phyloP scores from a whole-genome alignment of 1,139 yeast species.

The Candida sp. region DNA sequence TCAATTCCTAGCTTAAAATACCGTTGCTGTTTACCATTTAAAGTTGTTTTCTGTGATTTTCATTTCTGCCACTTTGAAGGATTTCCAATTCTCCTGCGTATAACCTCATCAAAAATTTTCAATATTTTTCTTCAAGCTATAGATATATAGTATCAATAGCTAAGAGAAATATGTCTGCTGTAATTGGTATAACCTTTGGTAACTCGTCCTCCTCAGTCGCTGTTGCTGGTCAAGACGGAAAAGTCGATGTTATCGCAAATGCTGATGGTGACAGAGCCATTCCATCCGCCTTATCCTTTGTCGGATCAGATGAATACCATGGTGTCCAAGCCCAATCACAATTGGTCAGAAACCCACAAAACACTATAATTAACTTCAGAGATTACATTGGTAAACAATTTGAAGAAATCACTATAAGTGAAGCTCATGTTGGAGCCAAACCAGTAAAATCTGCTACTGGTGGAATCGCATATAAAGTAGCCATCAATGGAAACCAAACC shows the following conservation, averaged over 20 bases:
- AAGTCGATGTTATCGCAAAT: slow-evolving; percentile 96
- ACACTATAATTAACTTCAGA: slow-evolving; percentile 89
- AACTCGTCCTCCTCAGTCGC: slow-evolving; percentile 96
- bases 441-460: slow-evolving; percentile 69
- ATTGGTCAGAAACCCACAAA: slow-evolving; percentile 82
- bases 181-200: slow-evolving; percentile 96
- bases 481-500: slow-evolving; percentile 41
- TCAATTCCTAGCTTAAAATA: too few species aligned
- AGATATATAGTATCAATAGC: not conserved
- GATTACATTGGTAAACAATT: slow-evolving; percentile 82
- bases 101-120: not conserved
- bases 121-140: not conserved
- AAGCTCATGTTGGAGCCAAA: slow-evolving; percentile 59
- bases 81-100: not conserved
- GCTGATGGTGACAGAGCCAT: slow-evolving; percentile 99
- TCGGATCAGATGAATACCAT: slow-evolving; percentile 93
- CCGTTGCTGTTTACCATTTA: too few species aligned
- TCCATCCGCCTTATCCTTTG: slow-evolving; percentile 89
- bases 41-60: too few species aligned
- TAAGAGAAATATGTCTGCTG: slow-evolving; percentile 36
- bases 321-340: slow-evolving; percentile 97
- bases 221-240: slow-evolving; percentile 81
- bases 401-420: slow-evolving; percentile 68
- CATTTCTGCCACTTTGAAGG: not conserved
- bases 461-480: slow-evolving; percentile 64